A percentile compares a stretch with the other conserved stretches of the same genome.
Evolutionary conservation across 306 rosid species (phyloP).

Genomic region (Sphenostylis stenocarpa): DNA sequence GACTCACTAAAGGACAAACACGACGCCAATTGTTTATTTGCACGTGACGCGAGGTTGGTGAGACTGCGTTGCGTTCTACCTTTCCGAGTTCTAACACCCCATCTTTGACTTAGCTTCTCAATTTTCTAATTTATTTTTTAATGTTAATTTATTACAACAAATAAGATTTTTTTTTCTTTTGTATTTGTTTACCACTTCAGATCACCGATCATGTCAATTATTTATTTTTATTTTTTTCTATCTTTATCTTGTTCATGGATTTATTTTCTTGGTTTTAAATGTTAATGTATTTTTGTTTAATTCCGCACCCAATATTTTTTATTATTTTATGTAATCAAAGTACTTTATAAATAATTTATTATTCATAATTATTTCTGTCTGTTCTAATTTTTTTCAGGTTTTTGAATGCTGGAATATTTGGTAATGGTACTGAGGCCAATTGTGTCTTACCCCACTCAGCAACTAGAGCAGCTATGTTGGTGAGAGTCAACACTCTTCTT

Average conservation of each 20-base stretch:
- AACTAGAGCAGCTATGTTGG: conserved; percentile 85
- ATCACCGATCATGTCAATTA: not conserved
- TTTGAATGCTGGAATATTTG: conserved; percentile 88
- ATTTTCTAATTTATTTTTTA: not conserved
- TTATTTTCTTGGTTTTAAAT: too few species aligned
- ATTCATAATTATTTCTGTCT: not conserved
- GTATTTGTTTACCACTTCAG: not conserved
- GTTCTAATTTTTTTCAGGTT: conserved; percentile 50
- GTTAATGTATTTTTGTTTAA: too few species aligned
- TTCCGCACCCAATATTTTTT: too few species aligned
- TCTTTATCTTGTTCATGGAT: too few species aligned
- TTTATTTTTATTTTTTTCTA: not conserved
- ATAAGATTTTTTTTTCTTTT: not conserved
- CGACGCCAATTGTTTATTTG: not conserved
- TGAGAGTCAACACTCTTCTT: conserved; percentile 85
- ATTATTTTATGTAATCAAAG: too few species aligned
- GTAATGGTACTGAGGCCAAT: conserved; percentile 61
- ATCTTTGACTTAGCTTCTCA: conserved; percentile 11
- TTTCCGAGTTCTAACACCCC: conserved; percentile 8
- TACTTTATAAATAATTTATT: too few species aligned
- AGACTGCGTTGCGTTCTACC: not conserved
- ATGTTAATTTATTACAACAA: too few species aligned
- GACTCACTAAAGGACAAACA: not conserved
- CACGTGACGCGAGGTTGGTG: conserved; percentile 35
- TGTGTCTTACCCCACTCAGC: conserved; percentile 78